Evolutionary conservation across 805 yeast genomes (phyloP).

Genomic region (Saturnispora sanitii): DNA sequence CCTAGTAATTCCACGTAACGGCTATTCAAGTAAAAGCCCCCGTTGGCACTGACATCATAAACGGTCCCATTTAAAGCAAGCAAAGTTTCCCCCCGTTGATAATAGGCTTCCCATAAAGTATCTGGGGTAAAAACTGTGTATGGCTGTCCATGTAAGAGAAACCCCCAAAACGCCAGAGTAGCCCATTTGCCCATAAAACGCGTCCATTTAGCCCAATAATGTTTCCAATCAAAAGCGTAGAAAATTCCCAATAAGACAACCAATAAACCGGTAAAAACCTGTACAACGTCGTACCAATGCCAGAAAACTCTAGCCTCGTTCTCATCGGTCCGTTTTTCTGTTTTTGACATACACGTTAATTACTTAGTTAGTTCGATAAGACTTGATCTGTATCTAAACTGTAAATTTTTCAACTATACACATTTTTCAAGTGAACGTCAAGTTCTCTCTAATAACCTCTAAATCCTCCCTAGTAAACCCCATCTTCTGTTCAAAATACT

Average conservation of each 20-base stretch:
- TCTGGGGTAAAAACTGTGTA: slow-evolving; percentile 31
- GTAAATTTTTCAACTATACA: no score
- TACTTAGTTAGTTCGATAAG: no score
- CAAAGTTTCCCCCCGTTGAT: slow-evolving; percentile 28
- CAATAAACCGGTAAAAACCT: no score
- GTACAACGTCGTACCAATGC: no score
- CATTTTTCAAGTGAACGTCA: no score
- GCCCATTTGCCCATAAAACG: slow-evolving; percentile 26
- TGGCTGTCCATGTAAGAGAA: slow-evolving; percentile 12
- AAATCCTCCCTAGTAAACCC: slow-evolving; percentile 36
- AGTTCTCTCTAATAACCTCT: slow-evolving; percentile 1
- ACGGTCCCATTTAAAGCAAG: slow-evolving; percentile 52
- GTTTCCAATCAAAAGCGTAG: no score
- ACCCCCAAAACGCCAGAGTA: slow-evolving; percentile 31
- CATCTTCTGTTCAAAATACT: slow-evolving; percentile 35
- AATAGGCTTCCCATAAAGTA: slow-evolving; percentile 29
- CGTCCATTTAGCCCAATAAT: slow-evolving; percentile 4
- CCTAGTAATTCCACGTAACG: slow-evolving; percentile 49
- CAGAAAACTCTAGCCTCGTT: no score
- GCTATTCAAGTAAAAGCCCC: slow-evolving; percentile 39
- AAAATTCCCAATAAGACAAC: no score
- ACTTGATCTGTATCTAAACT: no score
- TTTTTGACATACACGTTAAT: no score
- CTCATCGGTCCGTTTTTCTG: no score
- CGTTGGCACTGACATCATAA: slow-evolving; percentile 49